A percentile compares a stretch with the other conserved stretches of the same genome.
Evolutionary conservation across 768 basidiomycete species (phyloP).

Genomic region (Amanita inopinata): DNA sequence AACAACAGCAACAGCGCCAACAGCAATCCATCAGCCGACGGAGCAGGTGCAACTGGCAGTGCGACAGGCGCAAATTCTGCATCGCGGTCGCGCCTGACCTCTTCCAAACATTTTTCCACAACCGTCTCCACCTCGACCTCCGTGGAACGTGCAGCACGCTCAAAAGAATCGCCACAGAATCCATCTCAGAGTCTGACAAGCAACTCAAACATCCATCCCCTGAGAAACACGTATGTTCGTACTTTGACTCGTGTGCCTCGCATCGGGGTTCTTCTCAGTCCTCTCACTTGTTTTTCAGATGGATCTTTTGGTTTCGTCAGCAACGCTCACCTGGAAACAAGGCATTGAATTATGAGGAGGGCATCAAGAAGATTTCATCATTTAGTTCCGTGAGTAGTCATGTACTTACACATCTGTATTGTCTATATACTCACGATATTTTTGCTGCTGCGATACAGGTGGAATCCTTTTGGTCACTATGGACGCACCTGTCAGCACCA

Average conservation of each 20-base stretch:
- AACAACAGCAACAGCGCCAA: constrained; percentile 27
- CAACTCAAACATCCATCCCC: constrained; percentile 49
- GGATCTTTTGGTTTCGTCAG: constrained; percentile 90
- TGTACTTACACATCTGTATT: too few relatives aligned
- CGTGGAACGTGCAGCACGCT: constrained; percentile 28
- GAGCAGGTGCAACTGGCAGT: constrained; percentile 13
- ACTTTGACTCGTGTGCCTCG: constrained; percentile 20
- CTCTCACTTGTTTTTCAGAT: constrained; percentile 44
- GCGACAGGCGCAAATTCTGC: too few relatives aligned
- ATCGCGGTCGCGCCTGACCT: constrained; percentile 38
- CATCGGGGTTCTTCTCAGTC: constrained; percentile 16
- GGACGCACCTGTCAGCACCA: constrained; percentile 84
- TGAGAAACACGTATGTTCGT: constrained; percentile 86
- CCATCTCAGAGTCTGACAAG: constrained; percentile 25
- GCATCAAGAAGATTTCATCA: constrained; percentile 85
- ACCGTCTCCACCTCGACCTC: constrained; percentile 23
- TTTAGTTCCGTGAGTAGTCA: constrained; percentile 69
- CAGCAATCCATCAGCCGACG: constrained; percentile 4
- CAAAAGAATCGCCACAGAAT: constrained; percentile 32
- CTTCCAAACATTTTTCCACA: constrained; percentile 66
- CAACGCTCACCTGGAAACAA: constrained; percentile 87
- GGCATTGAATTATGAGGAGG: constrained; percentile 86
- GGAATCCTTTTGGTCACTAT: constrained; percentile 93
- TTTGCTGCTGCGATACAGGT: constrained; percentile 44
- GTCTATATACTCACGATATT: too few relatives aligned